Evolutionary conservation across 352 stramenopile species (phyloP), one percentile per base, ranked within the genome.

Genomic region (Pythium volutum): DNA sequence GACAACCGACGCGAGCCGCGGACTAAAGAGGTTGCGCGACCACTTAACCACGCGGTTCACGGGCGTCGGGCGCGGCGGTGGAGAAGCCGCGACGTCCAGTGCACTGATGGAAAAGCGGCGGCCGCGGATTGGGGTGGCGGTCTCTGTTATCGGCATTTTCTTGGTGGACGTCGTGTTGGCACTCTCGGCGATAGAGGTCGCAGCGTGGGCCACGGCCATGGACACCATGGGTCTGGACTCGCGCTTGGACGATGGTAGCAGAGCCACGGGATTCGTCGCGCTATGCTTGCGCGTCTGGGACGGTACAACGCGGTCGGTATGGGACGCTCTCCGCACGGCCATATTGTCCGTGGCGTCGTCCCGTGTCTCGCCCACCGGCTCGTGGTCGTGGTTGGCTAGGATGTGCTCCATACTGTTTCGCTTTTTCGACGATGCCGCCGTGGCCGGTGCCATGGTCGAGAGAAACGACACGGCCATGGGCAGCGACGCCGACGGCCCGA

Each of bases 31-130:
- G 22, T 56, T 66, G 8, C 52, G 34, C 0, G 45, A 55, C 57
- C 57, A 66, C 26, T 59, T 27, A n/a, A 47, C 20, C 20, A 50
- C 20, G 7, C 50, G 34, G 20, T 20, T 48, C 7, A 53, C 6
- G 12, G 47, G 31, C 23, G 27, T 49, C 5, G 48, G 42, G 47
- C 41, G 29, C 29, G 55, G 56, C 15, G 59, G 31, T 36, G 31
- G n/a, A 6, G 42, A 27, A 10, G 29, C 22, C 53, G 56, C 15
- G 59, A 11, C 18, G 15, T 60, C 55, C 9, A 79, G 62, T 18
- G 67, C 70, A 36, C 54, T 73, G 53, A 75, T 66, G 8, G 79
- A 86, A 38, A 83, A 78, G 15, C 74, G 75, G 11, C 77, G 57
- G 2, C 73, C 69, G 5, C 79, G 60, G 20, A 66, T 57, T 18